Base-by-base conservation (phyloP, 306 rosid species). In the Rosa multiflora region DNA sequence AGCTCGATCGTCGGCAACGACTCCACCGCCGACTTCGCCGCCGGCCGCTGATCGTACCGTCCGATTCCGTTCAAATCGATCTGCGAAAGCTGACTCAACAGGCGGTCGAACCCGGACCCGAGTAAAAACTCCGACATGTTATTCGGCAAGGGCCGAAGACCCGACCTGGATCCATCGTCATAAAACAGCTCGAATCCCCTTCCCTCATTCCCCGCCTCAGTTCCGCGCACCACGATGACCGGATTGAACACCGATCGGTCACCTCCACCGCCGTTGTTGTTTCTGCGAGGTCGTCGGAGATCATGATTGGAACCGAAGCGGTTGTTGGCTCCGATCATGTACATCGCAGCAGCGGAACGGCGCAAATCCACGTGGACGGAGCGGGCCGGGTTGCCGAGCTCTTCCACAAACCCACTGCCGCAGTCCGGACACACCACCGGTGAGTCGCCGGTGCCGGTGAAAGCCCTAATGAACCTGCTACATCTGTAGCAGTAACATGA, bases 61-160 rank as follows among this genome's bases (percentile, higher is more conserved):
- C 89, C 88, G 48, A 89, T 79, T 37, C 93, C 91, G 43, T 89
- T 92, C 68, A 88, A 73, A 63, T 90, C 97, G 70, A 90, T 83
- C 81, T 90, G 97, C 43, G 97, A 89, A 6, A 94, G 86, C 77
- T 90, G 97, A 55, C 89, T 93, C 11, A 94, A 40, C 12, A 94
- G 87, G 49, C 98, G 88, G 23, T 92, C 98, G 56, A 94, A 92
- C 0, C 94, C 92, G 26, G 98, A 89, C 73, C 97, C 96, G 12
- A 94, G 79, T 4, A 94, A 72, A 82, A 94, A 86, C 83, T 94
- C 97, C 2, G 98, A 90, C 94, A 94, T 88, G 73, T 90, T 92
- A 4, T 85, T 85, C 2, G 98, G 97, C 56, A 94, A 73, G 20
- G 96, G 97, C 26, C 97, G 84, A 3, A 90, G 85, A 47, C 97